Conservation (phyloP, 169 alveolate species). For the Eimeria nieschulzi region DNA sequence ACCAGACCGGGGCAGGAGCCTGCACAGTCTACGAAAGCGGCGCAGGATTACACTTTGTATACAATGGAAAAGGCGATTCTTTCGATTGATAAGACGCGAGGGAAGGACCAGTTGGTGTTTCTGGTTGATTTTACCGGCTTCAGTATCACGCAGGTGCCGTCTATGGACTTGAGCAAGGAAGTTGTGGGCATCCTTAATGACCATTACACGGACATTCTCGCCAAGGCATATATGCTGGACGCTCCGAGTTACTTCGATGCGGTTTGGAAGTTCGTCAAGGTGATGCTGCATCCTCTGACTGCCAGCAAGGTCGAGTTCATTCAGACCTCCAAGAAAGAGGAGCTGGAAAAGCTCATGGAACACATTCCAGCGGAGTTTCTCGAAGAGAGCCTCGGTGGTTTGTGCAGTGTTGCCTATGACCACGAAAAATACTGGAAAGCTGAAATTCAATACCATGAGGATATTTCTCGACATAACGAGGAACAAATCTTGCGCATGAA, state of each 20-base stretch:
- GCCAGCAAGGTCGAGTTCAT: slow-evolving; percentile 43
- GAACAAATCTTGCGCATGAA: not conserved
- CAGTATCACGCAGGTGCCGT: slow-evolving; percentile 45
- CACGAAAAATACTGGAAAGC: slow-evolving; percentile 59
- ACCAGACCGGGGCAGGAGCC: slow-evolving; percentile 65
- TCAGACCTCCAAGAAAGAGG: not conserved
- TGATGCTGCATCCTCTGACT: slow-evolving; percentile 62
- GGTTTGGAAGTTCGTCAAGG: slow-evolving; percentile 22
- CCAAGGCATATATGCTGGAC: slow-evolving; percentile 46
- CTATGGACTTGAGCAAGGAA: slow-evolving; percentile 30
- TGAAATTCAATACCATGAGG: not conserved
- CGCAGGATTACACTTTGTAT: slow-evolving; percentile 45
- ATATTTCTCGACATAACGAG: not conserved
- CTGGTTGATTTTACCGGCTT: slow-evolving; percentile 45
- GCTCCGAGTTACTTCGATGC: slow-evolving; percentile 59
- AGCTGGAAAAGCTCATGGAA: not conserved
- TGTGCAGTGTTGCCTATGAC: slow-evolving; percentile 20
- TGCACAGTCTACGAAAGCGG: slow-evolving; percentile 18
- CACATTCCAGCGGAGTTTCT: slow-evolving; percentile 18
- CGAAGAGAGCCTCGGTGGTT: slow-evolving; percentile 49
- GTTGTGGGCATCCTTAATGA: slow-evolving; percentile 38
- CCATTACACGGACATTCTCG: slow-evolving; percentile 63
- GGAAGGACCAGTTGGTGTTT: slow-evolving; percentile 47
- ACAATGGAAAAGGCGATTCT: slow-evolving; percentile 46
- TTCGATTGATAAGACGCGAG: not conserved